Percentiles rank a stretch among this genome's conserved stretches.
phyloP scores from a whole-genome alignment of 768 basidiomycete genomes.

The Tricholoma bakamatsutake region DNA sequence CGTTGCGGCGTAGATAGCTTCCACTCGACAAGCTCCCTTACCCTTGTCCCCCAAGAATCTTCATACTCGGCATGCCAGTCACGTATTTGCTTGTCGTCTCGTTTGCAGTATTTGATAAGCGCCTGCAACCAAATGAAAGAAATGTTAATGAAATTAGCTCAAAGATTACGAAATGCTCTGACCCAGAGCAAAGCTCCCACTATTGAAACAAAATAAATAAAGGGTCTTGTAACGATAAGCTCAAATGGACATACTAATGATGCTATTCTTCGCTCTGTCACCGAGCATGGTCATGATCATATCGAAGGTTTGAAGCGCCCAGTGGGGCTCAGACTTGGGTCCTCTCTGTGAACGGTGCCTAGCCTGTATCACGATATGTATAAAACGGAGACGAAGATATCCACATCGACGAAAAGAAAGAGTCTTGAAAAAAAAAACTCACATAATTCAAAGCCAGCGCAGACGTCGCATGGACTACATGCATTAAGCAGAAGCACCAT shows the following conservation, averaged over 20 bases:
- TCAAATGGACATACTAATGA: conserved; percentile 30
- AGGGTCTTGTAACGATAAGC: not conserved
- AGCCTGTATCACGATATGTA: conserved; percentile 23
- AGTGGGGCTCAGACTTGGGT: conserved; percentile 32
- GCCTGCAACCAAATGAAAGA: conserved; percentile 33
- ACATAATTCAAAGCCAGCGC: conserved; percentile 60
- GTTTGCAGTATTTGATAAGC: conserved; percentile 57
- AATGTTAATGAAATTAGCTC: conserved; percentile 9
- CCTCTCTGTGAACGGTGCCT: conserved; percentile 33
- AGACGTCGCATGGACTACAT: conserved; percentile 66
- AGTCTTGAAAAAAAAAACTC: conserved; percentile 21
- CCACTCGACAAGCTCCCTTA: conserved; percentile 42
- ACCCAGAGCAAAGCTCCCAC: conserved; percentile 65
- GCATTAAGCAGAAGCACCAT: conserved; percentile 78
- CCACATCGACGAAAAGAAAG: not conserved
- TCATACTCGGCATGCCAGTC: conserved; percentile 60
- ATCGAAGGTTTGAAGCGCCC: conserved; percentile 38
- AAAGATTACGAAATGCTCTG: conserved; percentile 17
- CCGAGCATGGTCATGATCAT: conserved; percentile 42
- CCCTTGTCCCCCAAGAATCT: conserved; percentile 58
- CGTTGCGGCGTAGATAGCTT: conserved; percentile 31
- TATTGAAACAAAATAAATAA: conserved; percentile 21
- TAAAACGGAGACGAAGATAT: conserved; percentile 1
- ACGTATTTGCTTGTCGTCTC: conserved; percentile 49
- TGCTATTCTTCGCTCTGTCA: conserved; percentile 43